A percentile compares a stretch with the other conserved stretches of the same genome.
Conservation (phyloP, 257 asterid species). For the Salvia hispanica region DNA sequence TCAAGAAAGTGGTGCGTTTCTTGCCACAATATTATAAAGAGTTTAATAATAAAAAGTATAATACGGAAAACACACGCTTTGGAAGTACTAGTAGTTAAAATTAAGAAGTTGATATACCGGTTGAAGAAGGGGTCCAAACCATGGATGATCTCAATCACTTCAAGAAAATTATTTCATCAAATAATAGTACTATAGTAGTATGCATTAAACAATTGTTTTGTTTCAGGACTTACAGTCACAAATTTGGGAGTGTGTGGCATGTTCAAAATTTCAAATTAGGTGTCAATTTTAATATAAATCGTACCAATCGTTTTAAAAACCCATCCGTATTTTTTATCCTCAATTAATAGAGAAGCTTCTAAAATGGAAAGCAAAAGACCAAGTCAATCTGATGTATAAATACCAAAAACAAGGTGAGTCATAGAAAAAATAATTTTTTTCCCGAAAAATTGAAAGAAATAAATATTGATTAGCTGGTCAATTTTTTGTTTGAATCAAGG, state of each 20-base stretch:
- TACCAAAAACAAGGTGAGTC: not conserved
- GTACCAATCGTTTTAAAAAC: too few relatives aligned
- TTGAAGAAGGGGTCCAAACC: slow-evolving; percentile 3
- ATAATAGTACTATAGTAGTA: too few relatives aligned
- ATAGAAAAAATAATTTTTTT: not conserved
- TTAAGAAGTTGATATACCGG: too few relatives aligned
- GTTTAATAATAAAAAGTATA: too few relatives aligned
- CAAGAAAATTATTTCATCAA: not conserved
- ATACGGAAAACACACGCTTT: not conserved
- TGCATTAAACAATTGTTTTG: not conserved
- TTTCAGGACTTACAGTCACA: not conserved
- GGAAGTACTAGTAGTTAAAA: not conserved
- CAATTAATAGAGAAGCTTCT: not conserved
- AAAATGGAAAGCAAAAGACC: not conserved
- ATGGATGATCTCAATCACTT: not conserved
- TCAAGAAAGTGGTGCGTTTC: slow-evolving; percentile 5
- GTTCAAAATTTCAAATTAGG: not conserved
- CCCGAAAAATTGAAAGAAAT: not conserved
- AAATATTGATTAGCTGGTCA: not conserved
- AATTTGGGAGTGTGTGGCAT: not conserved
- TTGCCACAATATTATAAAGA: not conserved
- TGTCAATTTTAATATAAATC: too few relatives aligned
- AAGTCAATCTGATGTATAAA: not conserved
- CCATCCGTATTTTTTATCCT: not conserved
- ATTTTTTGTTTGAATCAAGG: not conserved